Evolutionary conservation across 306 rosid species (phyloP).

Genomic region (Cercis canadensis): DNA sequence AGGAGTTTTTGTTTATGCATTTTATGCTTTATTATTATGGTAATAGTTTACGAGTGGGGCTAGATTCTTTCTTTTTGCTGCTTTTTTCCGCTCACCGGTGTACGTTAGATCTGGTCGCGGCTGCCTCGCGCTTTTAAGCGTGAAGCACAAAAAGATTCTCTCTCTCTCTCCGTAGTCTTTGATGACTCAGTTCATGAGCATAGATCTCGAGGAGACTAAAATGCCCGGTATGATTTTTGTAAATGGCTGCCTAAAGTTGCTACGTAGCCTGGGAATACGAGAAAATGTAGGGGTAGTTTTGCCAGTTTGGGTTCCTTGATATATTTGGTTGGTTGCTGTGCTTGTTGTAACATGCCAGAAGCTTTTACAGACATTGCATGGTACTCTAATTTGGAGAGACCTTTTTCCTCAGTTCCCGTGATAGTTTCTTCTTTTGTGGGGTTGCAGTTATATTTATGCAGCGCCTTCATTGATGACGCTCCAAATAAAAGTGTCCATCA

Average conservation of each 20-base stretch:
- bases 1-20: background rate
- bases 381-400: conserved; percentile 48
- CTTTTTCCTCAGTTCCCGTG: conserved; percentile 59
- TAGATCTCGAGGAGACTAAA: conserved; percentile 76
- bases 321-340: conserved; percentile 44
- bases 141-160: conserved; percentile 67
- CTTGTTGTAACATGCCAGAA: conserved; percentile 53
- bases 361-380: conserved; percentile 59
- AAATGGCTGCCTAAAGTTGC: conserved; percentile 15
- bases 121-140: conserved; percentile 59
- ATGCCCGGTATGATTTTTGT: conserved; percentile 40
- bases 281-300: conserved; percentile 38
- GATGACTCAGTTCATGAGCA: conserved; percentile 50
- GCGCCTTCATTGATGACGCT: conserved; percentile 42
- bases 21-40: background rate
- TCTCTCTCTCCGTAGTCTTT: conserved; percentile 40
- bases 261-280: conserved; percentile 35
- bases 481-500: conserved; percentile 2
- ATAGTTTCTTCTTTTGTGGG: conserved; percentile 46
- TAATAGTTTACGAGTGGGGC: background rate
- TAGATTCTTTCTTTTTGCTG: conserved; percentile 42
- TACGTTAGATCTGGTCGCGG: conserved; percentile 45
- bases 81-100: conserved; percentile 40
- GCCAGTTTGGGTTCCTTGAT: conserved; percentile 25
- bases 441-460: conserved; percentile 46